phyloP scores from a whole-genome alignment of 768 basidiomycete species.

The Dentipellis sp. region DNA sequence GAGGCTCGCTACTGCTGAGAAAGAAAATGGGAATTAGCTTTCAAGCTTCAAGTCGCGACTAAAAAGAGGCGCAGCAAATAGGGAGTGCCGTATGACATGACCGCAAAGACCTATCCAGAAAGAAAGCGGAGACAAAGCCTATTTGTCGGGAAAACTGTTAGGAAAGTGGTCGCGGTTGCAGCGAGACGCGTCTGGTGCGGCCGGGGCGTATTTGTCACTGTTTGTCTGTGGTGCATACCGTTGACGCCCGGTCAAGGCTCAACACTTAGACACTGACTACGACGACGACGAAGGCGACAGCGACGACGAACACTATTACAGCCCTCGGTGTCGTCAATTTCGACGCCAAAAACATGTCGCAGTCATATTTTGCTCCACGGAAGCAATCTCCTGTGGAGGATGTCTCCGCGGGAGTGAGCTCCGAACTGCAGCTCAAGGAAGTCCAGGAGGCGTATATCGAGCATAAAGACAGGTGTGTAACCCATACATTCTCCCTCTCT shows the following conservation, averaged over 20 bases:
- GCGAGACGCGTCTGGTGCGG: neutral
- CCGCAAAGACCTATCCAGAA: too few relatives aligned
- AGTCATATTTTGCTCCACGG: constrained; percentile 1
- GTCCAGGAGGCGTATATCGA: constrained; percentile 7
- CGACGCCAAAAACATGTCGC: neutral
- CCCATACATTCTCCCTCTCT: neutral
- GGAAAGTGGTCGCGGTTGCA: too few relatives aligned
- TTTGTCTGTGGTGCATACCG: neutral
- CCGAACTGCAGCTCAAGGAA: neutral
- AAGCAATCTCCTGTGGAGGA: neutral
- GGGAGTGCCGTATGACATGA: too few relatives aligned
- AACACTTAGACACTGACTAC: neutral
- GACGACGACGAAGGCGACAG: neutral
- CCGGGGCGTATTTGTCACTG: neutral
- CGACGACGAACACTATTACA: neutral
- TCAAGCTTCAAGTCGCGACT: too few relatives aligned
- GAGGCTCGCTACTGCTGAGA: too few relatives aligned
- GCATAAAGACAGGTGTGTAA: constrained; percentile 11
- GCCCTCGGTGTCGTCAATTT: neutral
- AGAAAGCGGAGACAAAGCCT: too few relatives aligned
- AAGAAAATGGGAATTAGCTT: too few relatives aligned
- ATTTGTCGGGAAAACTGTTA: too few relatives aligned
- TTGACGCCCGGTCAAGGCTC: neutral
- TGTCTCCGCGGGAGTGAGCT: neutral
- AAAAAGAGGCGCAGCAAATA: too few relatives aligned